Percentiles rank a stretch among this genome's conserved stretches.
Evolutionary conservation across 2,329 filamentous ascomycete species (phyloP).

Genomic region (Pseudogymnoascus sp.): DNA sequence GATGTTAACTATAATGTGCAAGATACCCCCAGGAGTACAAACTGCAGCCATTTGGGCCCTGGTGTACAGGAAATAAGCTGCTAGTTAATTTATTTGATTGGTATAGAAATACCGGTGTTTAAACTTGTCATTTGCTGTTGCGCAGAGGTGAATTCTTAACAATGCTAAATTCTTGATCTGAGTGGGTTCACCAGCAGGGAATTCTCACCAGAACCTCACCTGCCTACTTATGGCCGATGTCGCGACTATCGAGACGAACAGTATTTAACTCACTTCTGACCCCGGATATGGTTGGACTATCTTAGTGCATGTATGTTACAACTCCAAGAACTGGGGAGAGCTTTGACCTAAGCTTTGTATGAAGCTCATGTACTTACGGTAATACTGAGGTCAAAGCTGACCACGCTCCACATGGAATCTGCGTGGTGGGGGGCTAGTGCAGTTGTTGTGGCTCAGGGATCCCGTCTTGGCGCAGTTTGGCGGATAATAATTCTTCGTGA

Average conservation of each 20-base stretch:
- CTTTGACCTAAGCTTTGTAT: neutral
- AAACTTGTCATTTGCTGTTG: conserved; percentile 1
- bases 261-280: no score
- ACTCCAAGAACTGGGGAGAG: neutral
- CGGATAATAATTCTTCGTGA: neutral
- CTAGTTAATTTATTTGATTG: neutral
- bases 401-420: neutral
- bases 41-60: conserved; percentile 9
- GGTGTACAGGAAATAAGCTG: neutral
- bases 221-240: neutral
- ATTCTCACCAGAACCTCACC: neutral
- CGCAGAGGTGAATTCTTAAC: neutral
- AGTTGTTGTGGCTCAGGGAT: neutral
- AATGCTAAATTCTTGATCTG: neutral
- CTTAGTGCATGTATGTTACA: neutral
- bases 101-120: neutral
- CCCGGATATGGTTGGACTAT: no score
- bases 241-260: neutral
- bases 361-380: neutral
- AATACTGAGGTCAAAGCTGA: neutral
- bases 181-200: neutral
- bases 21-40: conserved; percentile 6
- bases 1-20: conserved; percentile 8
- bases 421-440: neutral
- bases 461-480: neutral